Percentiles rank a stretch among this genome's conserved stretches.
Evolutionary conservation across 108 stramenopile species (phyloP).

Genomic region (Nannochloropsis gaditana): DNA sequence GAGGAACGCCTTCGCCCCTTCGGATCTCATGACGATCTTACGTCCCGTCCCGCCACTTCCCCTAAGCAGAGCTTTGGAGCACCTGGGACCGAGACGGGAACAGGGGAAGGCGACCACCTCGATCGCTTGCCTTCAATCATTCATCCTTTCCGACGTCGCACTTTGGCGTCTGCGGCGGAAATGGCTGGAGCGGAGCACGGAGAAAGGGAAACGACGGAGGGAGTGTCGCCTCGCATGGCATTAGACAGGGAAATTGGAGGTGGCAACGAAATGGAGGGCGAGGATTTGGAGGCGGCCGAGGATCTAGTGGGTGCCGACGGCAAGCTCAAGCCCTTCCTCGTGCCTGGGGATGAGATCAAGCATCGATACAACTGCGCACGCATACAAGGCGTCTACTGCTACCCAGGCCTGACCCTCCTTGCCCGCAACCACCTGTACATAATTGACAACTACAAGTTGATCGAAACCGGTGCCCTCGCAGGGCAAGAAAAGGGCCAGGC

Average conservation of each 20-base stretch:
- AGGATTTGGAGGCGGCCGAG: neutral
- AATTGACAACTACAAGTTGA: neutral
- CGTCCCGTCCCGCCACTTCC: too few relatives aligned
- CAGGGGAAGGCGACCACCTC: too few relatives aligned
- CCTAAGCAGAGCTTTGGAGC: too few relatives aligned
- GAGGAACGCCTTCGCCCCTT: too few relatives aligned
- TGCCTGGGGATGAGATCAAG: neutral
- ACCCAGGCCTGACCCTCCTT: neutral
- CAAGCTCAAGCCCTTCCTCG: neutral
- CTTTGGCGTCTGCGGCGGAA: neutral
- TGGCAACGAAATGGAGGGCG: neutral
- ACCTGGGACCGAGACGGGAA: too few relatives aligned
- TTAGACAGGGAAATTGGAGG: neutral
- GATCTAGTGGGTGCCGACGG: neutral
- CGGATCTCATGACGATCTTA: too few relatives aligned
- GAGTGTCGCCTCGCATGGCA: neutral
- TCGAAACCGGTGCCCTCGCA: neutral
- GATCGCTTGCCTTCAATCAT: too few relatives aligned
- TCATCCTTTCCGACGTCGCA: too few relatives aligned
- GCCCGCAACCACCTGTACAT: neutral
- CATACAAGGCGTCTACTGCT: neutral
- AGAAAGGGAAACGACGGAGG: neutral
- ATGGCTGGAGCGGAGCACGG: neutral
- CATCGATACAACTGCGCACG: neutral
- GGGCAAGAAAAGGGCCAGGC: neutral